Evolutionary conservation across 176 grass and related monocot species (phyloP).

Genomic region (Miscanthus lutarioriparius): DNA sequence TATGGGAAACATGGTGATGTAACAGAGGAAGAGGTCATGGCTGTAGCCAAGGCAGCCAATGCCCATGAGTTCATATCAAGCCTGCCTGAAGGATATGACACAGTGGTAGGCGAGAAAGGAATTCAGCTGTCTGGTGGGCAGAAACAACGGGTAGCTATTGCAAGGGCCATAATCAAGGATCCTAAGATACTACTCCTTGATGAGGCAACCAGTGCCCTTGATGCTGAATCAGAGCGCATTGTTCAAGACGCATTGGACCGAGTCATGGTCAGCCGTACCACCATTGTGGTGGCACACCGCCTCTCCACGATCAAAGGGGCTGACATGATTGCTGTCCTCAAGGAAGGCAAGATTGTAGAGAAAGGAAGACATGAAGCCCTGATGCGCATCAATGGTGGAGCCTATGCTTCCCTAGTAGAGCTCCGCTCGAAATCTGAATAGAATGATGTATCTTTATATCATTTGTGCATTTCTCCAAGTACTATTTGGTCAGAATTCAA

Average conservation of each 20-base stretch:
- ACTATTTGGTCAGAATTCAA: neutral
- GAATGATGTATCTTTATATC: constrained; percentile 10
- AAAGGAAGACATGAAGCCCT: constrained; percentile 54
- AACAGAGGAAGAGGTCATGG: constrained; percentile 52
- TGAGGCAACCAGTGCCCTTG: constrained; percentile 63
- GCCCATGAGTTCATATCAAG: constrained; percentile 62
- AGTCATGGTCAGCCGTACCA: constrained; percentile 57
- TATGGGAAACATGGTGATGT: constrained; percentile 50
- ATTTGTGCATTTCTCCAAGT: neutral
- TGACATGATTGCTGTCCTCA: constrained; percentile 57
- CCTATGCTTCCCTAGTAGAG: constrained; percentile 53
- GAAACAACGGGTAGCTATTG: constrained; percentile 60
- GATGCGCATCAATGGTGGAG: constrained; percentile 49
- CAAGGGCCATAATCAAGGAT: constrained; percentile 67
- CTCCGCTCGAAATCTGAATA: constrained; percentile 34
- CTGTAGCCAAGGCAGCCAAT: constrained; percentile 54
- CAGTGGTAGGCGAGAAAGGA: constrained; percentile 54
- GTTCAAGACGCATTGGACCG: constrained; percentile 56
- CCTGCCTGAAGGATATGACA: constrained; percentile 56
- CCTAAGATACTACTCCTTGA: constrained; percentile 65
- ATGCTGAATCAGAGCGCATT: constrained; percentile 52
- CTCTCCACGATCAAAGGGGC: constrained; percentile 73
- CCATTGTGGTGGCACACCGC: constrained; percentile 56
- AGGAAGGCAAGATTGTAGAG: constrained; percentile 58
- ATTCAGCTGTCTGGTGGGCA: constrained; percentile 65